These are phyloP conservation scores for Hordeum marinum DNA, from an alignment of 176 grass and related monocot species.

Conservation along the genomic window DNA sequence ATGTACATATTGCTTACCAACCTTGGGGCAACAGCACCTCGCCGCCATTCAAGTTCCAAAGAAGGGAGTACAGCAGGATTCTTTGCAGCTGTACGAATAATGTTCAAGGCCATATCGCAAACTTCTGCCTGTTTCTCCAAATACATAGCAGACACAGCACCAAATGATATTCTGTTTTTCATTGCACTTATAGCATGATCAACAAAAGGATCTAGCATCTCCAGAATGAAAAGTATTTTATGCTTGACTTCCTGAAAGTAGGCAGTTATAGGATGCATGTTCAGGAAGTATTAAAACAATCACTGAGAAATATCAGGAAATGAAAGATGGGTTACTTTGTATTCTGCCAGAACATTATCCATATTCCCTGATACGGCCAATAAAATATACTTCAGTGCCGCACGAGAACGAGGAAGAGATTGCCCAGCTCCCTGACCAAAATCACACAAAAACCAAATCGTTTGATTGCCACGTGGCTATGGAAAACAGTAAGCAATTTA, in stretches of 20 bases:
- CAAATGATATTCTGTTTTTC: slow-evolving; percentile 54
- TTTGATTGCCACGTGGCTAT: slow-evolving; percentile 11
- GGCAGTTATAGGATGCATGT: slow-evolving; percentile 26
- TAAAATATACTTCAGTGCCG: slow-evolving; percentile 79
- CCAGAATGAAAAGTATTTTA: slow-evolving; percentile 86
- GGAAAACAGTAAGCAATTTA: slow-evolving; percentile 8
- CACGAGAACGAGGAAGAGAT: slow-evolving; percentile 59
- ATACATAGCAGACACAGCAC: slow-evolving; percentile 51
- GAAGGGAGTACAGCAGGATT: slow-evolving; percentile 78
- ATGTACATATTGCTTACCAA: slow-evolving; percentile 33
- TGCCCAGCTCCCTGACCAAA: slow-evolving; percentile 54
- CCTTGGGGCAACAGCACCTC: slow-evolving; percentile 72
- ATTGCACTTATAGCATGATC: slow-evolving; percentile 57
- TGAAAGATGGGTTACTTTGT: slow-evolving; percentile 63
- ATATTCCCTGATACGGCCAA: slow-evolving; percentile 89
- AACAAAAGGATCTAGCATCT: slow-evolving; percentile 91
- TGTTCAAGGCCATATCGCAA: slow-evolving; percentile 61
- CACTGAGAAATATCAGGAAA: slow-evolving; percentile 13
- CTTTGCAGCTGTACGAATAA: slow-evolving; percentile 69
- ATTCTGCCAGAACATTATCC: slow-evolving; percentile 81
- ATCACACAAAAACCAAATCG: slow-evolving; percentile 17
- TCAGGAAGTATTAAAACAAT: slow-evolving; percentile 27
- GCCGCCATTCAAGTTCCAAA: slow-evolving; percentile 81
- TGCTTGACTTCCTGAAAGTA: slow-evolving; percentile 81
- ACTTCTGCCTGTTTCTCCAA: slow-evolving; percentile 60